phyloP scores from a whole-genome alignment of 1,139 yeast genomes.

The Pichia sp. region DNA sequence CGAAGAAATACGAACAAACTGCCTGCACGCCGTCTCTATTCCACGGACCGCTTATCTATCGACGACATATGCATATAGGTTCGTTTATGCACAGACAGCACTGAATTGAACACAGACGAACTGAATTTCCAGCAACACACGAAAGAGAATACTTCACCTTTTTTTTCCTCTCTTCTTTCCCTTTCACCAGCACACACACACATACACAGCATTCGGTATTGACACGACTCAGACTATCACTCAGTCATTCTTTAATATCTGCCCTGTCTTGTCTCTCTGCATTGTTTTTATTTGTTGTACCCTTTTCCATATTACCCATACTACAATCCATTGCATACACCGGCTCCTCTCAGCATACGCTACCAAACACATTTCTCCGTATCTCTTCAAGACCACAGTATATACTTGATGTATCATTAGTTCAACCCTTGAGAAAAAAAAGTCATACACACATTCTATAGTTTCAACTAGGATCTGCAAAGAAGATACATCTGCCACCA shows the following conservation, averaged over 20 bases:
- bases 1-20: background rate
- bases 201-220: background rate
- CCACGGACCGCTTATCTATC: background rate
- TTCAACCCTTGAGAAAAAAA: background rate
- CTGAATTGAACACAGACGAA: background rate
- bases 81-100: background rate
- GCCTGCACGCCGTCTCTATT: background rate
- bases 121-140: too few relatives aligned
- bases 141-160: background rate
- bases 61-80: background rate
- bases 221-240: too few relatives aligned
- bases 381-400: background rate
- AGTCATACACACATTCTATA: background rate
- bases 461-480: background rate
- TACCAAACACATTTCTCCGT: background rate
- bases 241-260: background rate
- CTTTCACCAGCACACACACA: too few relatives aligned
- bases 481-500: too few relatives aligned
- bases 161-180: background rate
- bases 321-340: background rate
- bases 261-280: background rate
- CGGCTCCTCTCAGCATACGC: background rate
- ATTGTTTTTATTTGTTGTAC: background rate
- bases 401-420: background rate
- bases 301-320: background rate